Evolutionary conservation across 1,284 basidiomycete genomes (phyloP).

Genomic region (Lentinula novae-zelandiae): DNA sequence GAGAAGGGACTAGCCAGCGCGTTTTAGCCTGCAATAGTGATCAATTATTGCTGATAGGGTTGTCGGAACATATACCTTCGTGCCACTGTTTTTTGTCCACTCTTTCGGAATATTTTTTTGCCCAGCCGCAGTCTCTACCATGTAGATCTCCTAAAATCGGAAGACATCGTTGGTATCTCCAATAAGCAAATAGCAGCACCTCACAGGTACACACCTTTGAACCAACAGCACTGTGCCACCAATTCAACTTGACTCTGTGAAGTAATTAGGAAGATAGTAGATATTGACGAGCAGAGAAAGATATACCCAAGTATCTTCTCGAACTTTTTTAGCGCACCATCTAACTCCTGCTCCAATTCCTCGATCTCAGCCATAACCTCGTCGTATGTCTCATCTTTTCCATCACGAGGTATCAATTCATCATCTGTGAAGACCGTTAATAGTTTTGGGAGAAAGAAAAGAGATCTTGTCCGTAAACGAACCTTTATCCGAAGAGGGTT

Average conservation of each 20-base stretch:
- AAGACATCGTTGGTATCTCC: neutral
- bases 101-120: conserved; percentile 69
- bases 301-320: conserved; percentile 56
- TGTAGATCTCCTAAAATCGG: conserved; percentile 75
- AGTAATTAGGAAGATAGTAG: conserved; percentile 5
- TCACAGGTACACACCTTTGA: conserved; percentile 53
- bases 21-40: conserved; percentile 48
- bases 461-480: neutral
- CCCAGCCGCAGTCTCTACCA: conserved; percentile 67
- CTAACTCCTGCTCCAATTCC: conserved; percentile 67
- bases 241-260: conserved; percentile 52
- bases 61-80: conserved; percentile 54
- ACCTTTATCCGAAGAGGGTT: conserved; percentile 25
- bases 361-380: conserved; percentile 67
- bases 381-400: conserved; percentile 86
- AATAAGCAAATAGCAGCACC: neutral
- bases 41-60: neutral
- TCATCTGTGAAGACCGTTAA: conserved; percentile 38
- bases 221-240: conserved; percentile 84
- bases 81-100: conserved; percentile 83
- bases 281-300: conserved; percentile 3
- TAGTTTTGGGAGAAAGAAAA: neutral
- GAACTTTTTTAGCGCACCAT: conserved; percentile 59
- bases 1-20: conserved; percentile 76
- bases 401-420: conserved; percentile 71